Percentiles rank a stretch among this genome's conserved stretches.
phyloP scores from a whole-genome alignment of 2,329 filamentous ascomycete species.

The Sporothrix brunneoviolacea region DNA sequence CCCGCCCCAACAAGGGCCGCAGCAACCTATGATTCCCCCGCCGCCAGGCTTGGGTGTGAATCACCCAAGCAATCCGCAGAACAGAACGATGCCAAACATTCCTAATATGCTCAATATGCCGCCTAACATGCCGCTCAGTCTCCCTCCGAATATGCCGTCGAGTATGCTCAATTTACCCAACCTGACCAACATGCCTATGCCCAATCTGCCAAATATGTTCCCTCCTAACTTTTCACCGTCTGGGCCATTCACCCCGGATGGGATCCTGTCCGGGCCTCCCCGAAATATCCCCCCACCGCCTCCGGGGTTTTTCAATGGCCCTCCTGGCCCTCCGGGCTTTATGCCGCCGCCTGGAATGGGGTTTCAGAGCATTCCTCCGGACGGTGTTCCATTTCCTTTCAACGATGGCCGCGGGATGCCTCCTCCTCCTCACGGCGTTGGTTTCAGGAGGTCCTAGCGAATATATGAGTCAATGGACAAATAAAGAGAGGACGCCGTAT shows the following conservation, averaged over 20 bases:
- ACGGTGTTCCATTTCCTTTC: conserved; percentile 45
- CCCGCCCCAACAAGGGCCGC: conserved; percentile 24
- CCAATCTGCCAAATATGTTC: conserved; percentile 28
- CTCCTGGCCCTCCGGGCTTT: conserved; percentile 38
- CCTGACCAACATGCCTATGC: conserved; percentile 32
- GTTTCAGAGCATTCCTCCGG: conserved; percentile 49
- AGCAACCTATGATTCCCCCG: conserved; percentile 53
- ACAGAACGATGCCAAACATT: conserved; percentile 40
- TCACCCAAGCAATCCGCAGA: conserved; percentile 19
- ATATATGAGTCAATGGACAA: not conserved
- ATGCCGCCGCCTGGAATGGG: conserved; percentile 49
- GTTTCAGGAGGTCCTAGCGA: conserved; percentile 11
- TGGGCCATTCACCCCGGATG: conserved; percentile 39
- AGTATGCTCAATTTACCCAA: conserved; percentile 16
- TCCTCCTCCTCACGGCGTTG: conserved; percentile 17
- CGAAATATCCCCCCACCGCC: conserved; percentile 52
- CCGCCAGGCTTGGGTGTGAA: conserved; percentile 45
- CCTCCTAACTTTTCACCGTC: conserved; percentile 53
- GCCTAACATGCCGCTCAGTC: conserved; percentile 11
- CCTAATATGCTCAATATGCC: conserved; percentile 20
- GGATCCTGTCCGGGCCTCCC: conserved; percentile 39
- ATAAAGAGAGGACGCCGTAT: too few relatives aligned
- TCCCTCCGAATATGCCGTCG: conserved; percentile 10
- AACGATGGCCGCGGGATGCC: conserved; percentile 35
- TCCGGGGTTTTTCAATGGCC: conserved; percentile 46